Base-by-base conservation (phyloP, 2,329 filamentous ascomycete genomes). In the Coniochaeta pulveracea region DNA sequence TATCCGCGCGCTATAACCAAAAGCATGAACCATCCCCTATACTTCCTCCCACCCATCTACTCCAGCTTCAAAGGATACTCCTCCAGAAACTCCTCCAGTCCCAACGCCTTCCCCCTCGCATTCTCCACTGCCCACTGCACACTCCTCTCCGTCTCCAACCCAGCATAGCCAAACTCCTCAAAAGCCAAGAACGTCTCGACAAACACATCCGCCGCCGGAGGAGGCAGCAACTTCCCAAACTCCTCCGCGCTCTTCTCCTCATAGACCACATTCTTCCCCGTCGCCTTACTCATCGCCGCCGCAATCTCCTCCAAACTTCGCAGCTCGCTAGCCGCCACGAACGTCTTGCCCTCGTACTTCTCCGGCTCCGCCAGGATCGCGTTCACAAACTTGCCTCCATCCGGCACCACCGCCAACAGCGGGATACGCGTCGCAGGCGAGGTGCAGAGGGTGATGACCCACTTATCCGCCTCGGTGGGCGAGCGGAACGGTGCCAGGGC, bases 361-460 rank as follows among this genome's bases (percentile, higher is more conserved):
- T 44, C 39, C 15, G 43, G 39, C 26, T 38, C 38, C 10, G 40
- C 40, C 5, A 49, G 39, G 21, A 54, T 50, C 15, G 42, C 47
- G 26, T 49, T 49, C 24, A 59, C 43, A 25, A 51, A 58, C 41
- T 50, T 55, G 43, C 63, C 63, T n/a, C 52, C 60, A 37, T 69
- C 64, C 1, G 26, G 37, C 3, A 37, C 45, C 0, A 46, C 47
- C 16, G 60, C 54, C 21, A 65, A 54, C 19, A 61, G 42, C 4
- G 63, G 61, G 4, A 60, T 35, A 27, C 49, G 43, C 2, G 52
- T 48, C 22, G 49, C 53, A 6, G 55, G 40, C 4, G 52, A 32
- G 15, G 49, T 42, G 5, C 55, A 55, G 9, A 54, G 40, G 3
- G 42, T 27, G 15, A 54, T 37, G 2, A 38, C 37, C 33, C 47